These are phyloP conservation scores for Cryptococcus sp. DNA, from an alignment of 1,284 basidiomycete species.

Conservation along the genomic window DNA sequence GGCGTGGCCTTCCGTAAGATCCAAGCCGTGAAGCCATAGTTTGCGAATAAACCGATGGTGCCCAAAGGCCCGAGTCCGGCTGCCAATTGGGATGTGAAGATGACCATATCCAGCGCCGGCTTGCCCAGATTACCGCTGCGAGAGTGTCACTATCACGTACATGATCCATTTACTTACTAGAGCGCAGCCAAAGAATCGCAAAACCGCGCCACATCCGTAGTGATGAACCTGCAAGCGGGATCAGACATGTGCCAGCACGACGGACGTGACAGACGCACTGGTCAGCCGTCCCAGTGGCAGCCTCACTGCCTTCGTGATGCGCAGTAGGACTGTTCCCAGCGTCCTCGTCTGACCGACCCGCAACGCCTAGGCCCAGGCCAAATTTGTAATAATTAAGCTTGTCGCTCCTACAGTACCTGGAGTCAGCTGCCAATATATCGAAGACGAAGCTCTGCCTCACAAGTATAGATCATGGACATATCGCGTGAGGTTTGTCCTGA, in stretches of 20 bases:
- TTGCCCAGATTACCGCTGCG: conserved; percentile 76
- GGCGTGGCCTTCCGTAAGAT: conserved; percentile 86
- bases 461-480: conserved; percentile 94
- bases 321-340: conserved; percentile 7
- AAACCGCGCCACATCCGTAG: conserved; percentile 89
- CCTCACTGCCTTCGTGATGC: conserved; percentile 53
- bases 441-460: conserved; percentile 49
- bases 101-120: conserved; percentile 83
- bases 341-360: conserved; percentile 11
- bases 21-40: conserved; percentile 82
- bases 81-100: conserved; percentile 91
- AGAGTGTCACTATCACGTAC: conserved; percentile 6
- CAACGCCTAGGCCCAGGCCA: conserved; percentile 51
- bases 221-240: conserved; percentile 67
- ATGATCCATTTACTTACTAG: conserved; percentile 63
- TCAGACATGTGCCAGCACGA: conserved; percentile 19
- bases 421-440: background rate
- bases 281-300: conserved; percentile 69
- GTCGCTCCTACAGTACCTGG: conserved; percentile 39
- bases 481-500: conserved; percentile 83
- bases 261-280: conserved; percentile 56
- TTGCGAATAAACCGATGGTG: conserved; percentile 74
- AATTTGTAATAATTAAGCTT: conserved; percentile 61
- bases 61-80: conserved; percentile 75
- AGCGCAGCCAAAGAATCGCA: conserved; percentile 82